Percentiles rank a stretch among this genome's conserved stretches.
phyloP scores from a whole-genome alignment of 2,329 filamentous ascomycete genomes.

The Rhynchosporium secalis region DNA sequence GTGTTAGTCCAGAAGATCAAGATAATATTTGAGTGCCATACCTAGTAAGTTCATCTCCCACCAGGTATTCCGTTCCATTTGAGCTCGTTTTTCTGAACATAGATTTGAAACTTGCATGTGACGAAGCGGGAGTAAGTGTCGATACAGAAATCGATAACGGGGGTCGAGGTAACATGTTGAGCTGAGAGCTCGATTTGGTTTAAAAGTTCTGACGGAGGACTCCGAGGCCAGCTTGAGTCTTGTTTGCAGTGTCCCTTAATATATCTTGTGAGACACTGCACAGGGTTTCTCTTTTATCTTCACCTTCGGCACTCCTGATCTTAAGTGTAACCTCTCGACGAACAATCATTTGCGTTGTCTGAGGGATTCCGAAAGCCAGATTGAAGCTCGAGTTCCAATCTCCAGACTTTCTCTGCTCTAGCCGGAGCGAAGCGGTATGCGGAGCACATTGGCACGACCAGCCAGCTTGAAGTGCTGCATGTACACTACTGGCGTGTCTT shows the following conservation, averaged over 20 bases:
- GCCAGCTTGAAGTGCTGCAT: constrained; percentile 27
- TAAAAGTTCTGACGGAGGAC: constrained; percentile 24
- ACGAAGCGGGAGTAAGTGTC: not conserved
- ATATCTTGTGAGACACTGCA: not conserved
- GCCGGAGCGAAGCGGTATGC: constrained; percentile 28
- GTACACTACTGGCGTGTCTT: constrained; percentile 30
- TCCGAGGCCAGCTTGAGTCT: not conserved
- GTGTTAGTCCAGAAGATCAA: not conserved
- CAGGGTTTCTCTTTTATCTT: not conserved
- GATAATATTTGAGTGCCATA: not conserved
- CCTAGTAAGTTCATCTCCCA: not conserved
- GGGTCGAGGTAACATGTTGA: not conserved
- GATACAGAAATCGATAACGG: not conserved
- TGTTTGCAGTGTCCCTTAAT: not conserved
- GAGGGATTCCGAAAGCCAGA: constrained; percentile 20
- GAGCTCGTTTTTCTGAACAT: constrained; percentile 10
- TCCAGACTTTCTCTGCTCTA: constrained; percentile 27
- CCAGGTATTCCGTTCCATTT: constrained; percentile 13
- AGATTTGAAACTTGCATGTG: not conserved
- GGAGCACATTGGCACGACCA: constrained; percentile 32
- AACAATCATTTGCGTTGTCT: not conserved
- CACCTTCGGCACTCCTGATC: not conserved
- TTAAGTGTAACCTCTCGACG: constrained; percentile 9
- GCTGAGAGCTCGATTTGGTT: constrained; percentile 12
- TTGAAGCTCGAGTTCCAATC: constrained; percentile 26